Conservation (phyloP, 495 filamentous ascomycete species). For the Penicillium nucicola region DNA sequence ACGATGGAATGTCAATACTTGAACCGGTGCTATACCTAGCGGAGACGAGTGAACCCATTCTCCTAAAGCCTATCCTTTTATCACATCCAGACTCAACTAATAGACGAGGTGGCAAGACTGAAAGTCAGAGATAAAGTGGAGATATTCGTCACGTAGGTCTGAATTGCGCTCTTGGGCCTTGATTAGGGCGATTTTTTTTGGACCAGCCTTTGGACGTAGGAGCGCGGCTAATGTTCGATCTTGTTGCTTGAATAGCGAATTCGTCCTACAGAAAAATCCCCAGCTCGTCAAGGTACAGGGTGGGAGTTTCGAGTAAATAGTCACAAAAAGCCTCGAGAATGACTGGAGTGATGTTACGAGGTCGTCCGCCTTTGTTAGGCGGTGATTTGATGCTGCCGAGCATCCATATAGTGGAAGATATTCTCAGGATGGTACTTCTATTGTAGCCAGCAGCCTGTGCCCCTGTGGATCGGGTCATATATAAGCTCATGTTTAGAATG, state of each 20-base stretch:
- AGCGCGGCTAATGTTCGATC: too few species aligned
- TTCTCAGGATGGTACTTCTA: slow-evolving; percentile 16
- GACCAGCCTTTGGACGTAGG: too few species aligned
- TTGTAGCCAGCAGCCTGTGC: slow-evolving; percentile 11
- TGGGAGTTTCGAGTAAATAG: not conserved
- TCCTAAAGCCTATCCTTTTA: not conserved
- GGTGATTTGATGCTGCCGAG: slow-evolving; percentile 24
- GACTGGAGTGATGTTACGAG: slow-evolving; percentile 17
- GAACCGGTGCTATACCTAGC: not conserved
- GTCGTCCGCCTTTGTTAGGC: slow-evolving; percentile 15
- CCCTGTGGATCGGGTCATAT: slow-evolving; percentile 11
- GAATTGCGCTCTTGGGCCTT: too few species aligned
- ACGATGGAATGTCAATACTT: not conserved
- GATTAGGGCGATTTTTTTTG: too few species aligned
- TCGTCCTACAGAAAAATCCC: slow-evolving; percentile 2
- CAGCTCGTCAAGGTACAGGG: not conserved
- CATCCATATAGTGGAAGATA: slow-evolving; percentile 22
- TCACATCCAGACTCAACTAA: not conserved
- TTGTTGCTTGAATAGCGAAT: not conserved
- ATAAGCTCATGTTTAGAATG: slow-evolving; percentile 13
- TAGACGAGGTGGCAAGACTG: not conserved
- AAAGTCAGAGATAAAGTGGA: too few species aligned
- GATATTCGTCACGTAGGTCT: too few species aligned
- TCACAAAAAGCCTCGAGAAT: slow-evolving; percentile 16
- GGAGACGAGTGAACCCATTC: not conserved